Base-by-base conservation (phyloP, 208 protist species). In the Novymonas esmeraldas region DNA sequence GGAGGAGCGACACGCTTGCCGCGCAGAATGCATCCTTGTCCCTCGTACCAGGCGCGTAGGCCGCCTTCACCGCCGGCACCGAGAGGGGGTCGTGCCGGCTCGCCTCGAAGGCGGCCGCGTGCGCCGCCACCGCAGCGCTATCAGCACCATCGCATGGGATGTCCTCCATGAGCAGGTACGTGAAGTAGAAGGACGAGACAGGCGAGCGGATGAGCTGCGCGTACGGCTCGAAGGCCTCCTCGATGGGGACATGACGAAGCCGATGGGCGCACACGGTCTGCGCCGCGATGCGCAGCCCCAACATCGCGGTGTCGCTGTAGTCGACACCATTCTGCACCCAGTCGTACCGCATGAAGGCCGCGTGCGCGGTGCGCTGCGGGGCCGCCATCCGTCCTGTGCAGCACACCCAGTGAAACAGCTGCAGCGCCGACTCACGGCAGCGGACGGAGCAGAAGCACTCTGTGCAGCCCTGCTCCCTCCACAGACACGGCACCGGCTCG, bases 241-340 rank as follows among this genome's bases (percentile, higher is more conserved):
- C 65, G 0, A 88, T 48, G 1, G 70, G 36, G n/a, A 65, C 48
- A n/a, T 52, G 29, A 63, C 70, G 58, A 14, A 83, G 28, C 22
- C 82, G 82, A 22, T 74, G 67, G 18, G 70, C 72, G 10, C 62
- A 76, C 4, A 90, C 20, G 24, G 58, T 44, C 63, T 89, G 81
- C 14, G 78, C 79, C 11, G 87, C 50, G 24, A 91, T 81, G 52
- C 81, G 79, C 18, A 90, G 68, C 9, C 71, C 75, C 33, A 95
- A 22, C 59, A 81, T 84, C 0, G 81, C 81, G 0, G 90, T 91
- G 63, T 95, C 87, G 31, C 78, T 81, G 78, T 81, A 90, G 67
- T 92, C 79, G 13, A 93, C 79, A 6, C 81, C 90, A 39, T 80
- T 64, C 46, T 81, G 72, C 42, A 79, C 74, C 90, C 87, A 90